Percentiles rank a stretch among this genome's conserved stretches.
These are phyloP conservation scores for Voacanga thouarsii DNA, from an alignment of 257 asterid genomes.

Conservation along the genomic window DNA sequence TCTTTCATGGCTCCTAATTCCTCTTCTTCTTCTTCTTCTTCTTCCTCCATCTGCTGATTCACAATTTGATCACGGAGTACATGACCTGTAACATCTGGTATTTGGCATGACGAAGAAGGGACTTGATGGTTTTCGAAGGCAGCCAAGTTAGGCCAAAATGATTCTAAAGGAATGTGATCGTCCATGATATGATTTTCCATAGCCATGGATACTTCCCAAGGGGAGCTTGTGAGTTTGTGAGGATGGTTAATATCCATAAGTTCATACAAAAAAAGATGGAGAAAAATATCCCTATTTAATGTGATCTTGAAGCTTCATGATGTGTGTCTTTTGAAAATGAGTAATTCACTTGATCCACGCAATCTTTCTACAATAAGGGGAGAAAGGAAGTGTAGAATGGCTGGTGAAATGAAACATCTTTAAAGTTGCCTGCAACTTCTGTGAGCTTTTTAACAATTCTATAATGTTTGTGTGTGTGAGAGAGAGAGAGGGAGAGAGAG, in stretches of 20 bases:
- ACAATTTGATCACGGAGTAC: conserved; percentile 4
- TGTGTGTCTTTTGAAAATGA: not conserved
- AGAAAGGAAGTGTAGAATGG: conserved; percentile 8
- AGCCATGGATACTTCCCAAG: conserved; percentile 34
- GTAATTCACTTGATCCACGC: not conserved
- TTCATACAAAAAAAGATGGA: not conserved
- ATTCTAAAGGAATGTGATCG: conserved; percentile 22
- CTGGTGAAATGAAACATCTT: conserved; percentile 9
- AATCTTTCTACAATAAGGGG: conserved; percentile 2
- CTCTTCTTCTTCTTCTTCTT: conserved; percentile 33
- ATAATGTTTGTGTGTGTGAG: not conserved
- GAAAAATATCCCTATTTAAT: not conserved
- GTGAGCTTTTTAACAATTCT: conserved; percentile 7
- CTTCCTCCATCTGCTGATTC: conserved; percentile 5
- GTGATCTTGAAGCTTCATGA: conserved; percentile 14
- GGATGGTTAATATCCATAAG: conserved; percentile 45
- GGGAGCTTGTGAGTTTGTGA: conserved; percentile 28
- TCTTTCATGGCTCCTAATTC: conserved; percentile 83
- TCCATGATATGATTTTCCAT: conserved; percentile 27
- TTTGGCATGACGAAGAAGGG: conserved; percentile 20
- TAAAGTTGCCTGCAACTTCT: conserved; percentile 16
- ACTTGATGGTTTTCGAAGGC: conserved; percentile 19
- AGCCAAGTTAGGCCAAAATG: conserved; percentile 39
- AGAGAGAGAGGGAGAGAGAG: conserved; percentile 10
- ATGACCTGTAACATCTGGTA: conserved; percentile 3